Evolutionary conservation across 2,329 filamentous ascomycete genomes (phyloP), one percentile per base, ranked within the genome.

Genomic region (Talaromyces sp.): DNA sequence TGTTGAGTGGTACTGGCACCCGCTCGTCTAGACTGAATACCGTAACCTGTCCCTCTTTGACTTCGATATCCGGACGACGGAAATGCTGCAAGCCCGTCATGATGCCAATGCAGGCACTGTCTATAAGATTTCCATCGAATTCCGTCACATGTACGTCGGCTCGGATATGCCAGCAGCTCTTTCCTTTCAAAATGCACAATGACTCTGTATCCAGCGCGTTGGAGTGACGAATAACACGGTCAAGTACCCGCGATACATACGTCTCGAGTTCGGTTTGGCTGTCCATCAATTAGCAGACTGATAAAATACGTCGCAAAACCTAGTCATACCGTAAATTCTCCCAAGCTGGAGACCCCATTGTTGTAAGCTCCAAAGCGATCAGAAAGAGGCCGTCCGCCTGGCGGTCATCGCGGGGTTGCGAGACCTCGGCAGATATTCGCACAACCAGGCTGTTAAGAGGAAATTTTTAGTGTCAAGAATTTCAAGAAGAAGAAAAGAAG

Each of bases 341-440:
- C 77, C 96, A 96, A 36, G 90, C 88, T 14, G 95, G 92, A 54
- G 92, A 92, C 31, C 91, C 89, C 88, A 98, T 96, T 56, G 94
- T 92, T 65, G 90, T 92, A 69, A 99, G 86, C 75, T 98, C 95
- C 60, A 93, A 90, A 59, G 88, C 85, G 73, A 98, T 97, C 68
- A 88, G 92, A 81, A 98, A 98, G 75, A 96, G 85, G 74, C 95
- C 95, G 75, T 98, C 95, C 73, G 96, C 96, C 63, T 93, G 94
- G 65, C 94, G 89, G 78, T 98, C 94, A 59, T 89, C 78, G 72
- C 89, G 91, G 51, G 95, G 94, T 44, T 90, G 87, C 10, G 90
- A 90, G 64, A 98, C 90, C 78, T 96, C 91, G 65, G 92, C 90
- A 2, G 92, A 94, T 63, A 96, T 89, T 65, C 91, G 90, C 61